A percentile compares a stretch with the other conserved stretches of the same genome.
Conservation (phyloP, 352 stramenopile genomes). For the Aphanomyces euteiches region DNA sequence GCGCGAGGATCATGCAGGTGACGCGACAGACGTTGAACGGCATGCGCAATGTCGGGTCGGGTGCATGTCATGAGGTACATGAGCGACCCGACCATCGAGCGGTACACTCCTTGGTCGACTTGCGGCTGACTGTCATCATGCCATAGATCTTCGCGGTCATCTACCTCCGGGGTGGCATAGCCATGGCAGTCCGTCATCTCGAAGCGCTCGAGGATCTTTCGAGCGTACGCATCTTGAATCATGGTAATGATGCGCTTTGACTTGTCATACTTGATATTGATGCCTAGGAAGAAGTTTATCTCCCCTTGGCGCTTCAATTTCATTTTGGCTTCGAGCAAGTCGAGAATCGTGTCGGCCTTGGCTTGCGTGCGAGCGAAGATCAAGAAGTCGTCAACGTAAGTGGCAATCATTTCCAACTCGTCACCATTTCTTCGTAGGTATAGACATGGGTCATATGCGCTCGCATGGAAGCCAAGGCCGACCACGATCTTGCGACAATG, state of each 20-base stretch:
- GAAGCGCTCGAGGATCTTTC: slow-evolving; percentile 26
- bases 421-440: slow-evolving; percentile 4
- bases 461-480: slow-evolving; percentile 18
- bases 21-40: slow-evolving; percentile 7
- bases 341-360: slow-evolving; percentile 20
- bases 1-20: slow-evolving; percentile 13
- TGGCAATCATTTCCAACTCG: slow-evolving; percentile 19
- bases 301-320: slow-evolving; percentile 18
- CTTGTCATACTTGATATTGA: slow-evolving; percentile 13
- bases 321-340: not conserved
- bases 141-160: slow-evolving; percentile 11
- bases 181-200: slow-evolving; percentile 10
- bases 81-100: slow-evolving; percentile 25
- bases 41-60: slow-evolving; percentile 33
- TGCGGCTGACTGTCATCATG: not conserved
- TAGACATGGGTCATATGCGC: slow-evolving; percentile 32
- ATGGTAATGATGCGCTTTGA: not conserved
- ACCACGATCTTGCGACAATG: slow-evolving; percentile 25
- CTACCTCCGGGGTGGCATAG: slow-evolving; percentile 24
- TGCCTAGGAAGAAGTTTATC: slow-evolving; percentile 11
- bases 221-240: slow-evolving; percentile 27
- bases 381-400: slow-evolving; percentile 36
- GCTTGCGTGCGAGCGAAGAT: slow-evolving; percentile 8
- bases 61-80: slow-evolving; percentile 34
- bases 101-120: slow-evolving; percentile 3